phyloP scores from a whole-genome alignment of 495 filamentous ascomycete species.

The Arthonia radiata region DNA sequence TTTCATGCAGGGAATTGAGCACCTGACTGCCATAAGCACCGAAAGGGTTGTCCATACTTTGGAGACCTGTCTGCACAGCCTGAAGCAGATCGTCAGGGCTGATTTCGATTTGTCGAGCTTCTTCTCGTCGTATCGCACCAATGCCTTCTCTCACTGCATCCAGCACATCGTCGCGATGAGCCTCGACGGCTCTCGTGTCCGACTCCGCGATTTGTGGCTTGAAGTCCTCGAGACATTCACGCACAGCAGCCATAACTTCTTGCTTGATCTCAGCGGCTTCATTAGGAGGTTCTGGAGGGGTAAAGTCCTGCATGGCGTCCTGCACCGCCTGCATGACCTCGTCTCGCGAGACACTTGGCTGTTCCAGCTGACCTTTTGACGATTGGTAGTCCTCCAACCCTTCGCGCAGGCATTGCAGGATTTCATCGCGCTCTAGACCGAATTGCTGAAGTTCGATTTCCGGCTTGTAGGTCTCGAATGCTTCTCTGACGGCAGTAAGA shows the following conservation, averaged over 20 bases:
- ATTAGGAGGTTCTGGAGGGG: constrained; percentile 34
- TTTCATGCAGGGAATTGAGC: constrained; percentile 44
- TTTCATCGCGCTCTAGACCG: constrained; percentile 67
- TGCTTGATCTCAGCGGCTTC: constrained; percentile 45
- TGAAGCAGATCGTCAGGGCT: constrained; percentile 39
- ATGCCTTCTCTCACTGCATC: constrained; percentile 29
- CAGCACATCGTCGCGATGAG: constrained; percentile 26
- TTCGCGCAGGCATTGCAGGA: constrained; percentile 60
- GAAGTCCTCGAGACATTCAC: constrained; percentile 53
- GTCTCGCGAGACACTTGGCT: constrained; percentile 37
- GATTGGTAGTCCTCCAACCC: constrained; percentile 48
- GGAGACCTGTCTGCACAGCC: constrained; percentile 35
- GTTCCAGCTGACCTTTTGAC: constrained; percentile 7
- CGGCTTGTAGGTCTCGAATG: constrained; percentile 77
- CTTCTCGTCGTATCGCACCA: constrained; percentile 6
- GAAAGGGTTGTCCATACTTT: constrained; percentile 24
- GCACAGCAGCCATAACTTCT: constrained; percentile 49
- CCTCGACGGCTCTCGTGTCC: constrained; percentile 15
- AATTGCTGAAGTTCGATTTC: constrained; percentile 77
- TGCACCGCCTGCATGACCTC: constrained; percentile 65
- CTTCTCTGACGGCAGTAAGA: constrained; percentile 59
- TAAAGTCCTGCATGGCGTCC: constrained; percentile 54
- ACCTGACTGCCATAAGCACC: constrained; percentile 35
- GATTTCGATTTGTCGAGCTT: constrained; percentile 30
- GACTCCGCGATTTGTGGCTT: constrained; percentile 25